Base-by-base conservation (phyloP, 148 eudicot genomes). In the Diospyros lotus region DNA sequence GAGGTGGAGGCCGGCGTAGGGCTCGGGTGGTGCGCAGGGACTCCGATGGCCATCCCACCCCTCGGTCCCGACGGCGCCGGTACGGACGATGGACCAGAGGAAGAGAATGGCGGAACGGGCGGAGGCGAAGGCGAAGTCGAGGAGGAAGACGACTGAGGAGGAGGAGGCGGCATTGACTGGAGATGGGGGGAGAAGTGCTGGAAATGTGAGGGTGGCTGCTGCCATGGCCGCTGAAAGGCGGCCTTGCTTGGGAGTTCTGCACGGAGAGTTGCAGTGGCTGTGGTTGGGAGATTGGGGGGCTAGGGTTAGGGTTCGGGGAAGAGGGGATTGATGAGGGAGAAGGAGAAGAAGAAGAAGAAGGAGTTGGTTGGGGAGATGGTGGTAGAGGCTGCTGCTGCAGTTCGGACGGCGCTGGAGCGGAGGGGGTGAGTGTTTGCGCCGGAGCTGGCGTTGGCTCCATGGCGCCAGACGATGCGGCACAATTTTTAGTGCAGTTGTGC, bases 1-100 rank as follows among this genome's bases (percentile, higher is more conserved):
- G 89, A 76, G 11, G 85, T 15, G 13, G 89, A 81, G 0, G 85
- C 84, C 9, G 79, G 67, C 8, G 89, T 2, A 40, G 85, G 41
- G 53, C 66, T 46, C 14, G 83, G 83, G 41, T 77, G 84, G 59
- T 81, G 80, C 4, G 97, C 94, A 17, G 97, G 97, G 5, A 87
- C 87, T 0, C 95, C 97, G 39, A 89, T 83, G 18, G 91, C 95
- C 77, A 90, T 88, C 12, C 90, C 91, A 42, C 86, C 91, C 28
- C 89, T 72, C 13, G 61, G 84, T 2, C 69, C 41, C 2, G 83
- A 80, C 5, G 83, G 58, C 12, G 67, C 18, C 28, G 67, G 12
- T 1, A 63, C 12, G 2, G 76, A 61, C 1, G 66, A 72, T 1
- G 71, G 61, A 43, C 58, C 53, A 40, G 77, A 44, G 38, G 77